A percentile compares a stretch with the other conserved stretches of the same genome.
Evolutionary conservation across 768 basidiomycete genomes (phyloP).

Genomic region (Thelephora ganbajun): DNA sequence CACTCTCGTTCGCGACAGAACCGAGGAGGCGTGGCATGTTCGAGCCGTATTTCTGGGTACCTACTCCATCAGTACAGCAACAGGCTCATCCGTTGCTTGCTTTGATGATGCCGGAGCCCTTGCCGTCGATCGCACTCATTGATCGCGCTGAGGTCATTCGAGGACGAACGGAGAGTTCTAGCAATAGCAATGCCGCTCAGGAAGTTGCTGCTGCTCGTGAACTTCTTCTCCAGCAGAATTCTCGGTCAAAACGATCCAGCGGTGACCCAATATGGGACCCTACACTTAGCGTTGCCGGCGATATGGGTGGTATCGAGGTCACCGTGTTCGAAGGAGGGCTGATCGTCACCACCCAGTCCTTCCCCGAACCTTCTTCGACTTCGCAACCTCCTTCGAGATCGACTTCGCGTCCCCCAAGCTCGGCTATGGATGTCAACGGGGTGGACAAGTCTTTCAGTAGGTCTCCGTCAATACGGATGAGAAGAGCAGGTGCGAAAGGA

Average conservation of each 20-base stretch:
- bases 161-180: constrained; percentile 51
- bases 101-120: constrained; percentile 61
- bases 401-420: constrained; percentile 60
- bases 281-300: constrained; percentile 12
- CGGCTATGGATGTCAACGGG: constrained; percentile 28
- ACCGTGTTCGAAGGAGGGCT: constrained; percentile 66
- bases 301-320: constrained; percentile 54
- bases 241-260: constrained; percentile 19
- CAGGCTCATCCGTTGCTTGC: constrained; percentile 41
- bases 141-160: constrained; percentile 53
- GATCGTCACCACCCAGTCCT: constrained; percentile 46
- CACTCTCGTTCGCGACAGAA: constrained; percentile 62
- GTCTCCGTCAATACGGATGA: constrained; percentile 67
- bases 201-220: constrained; percentile 53
- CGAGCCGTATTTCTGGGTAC: constrained; percentile 65
- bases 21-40: constrained; percentile 61
- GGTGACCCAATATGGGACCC: constrained; percentile 13
- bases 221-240: constrained; percentile 26
- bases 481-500: constrained; percentile 37
- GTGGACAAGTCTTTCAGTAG: constrained; percentile 33
- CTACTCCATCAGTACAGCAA: constrained; percentile 19
- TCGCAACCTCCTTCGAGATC: constrained; percentile 48
- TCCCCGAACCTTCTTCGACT: constrained; percentile 25
- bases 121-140: constrained; percentile 53
- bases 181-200: constrained; percentile 24